Evolutionary conservation across 495 filamentous ascomycete genomes (phyloP), one percentile per base, ranked within the genome.

Genomic region (Neurospora sp.): DNA sequence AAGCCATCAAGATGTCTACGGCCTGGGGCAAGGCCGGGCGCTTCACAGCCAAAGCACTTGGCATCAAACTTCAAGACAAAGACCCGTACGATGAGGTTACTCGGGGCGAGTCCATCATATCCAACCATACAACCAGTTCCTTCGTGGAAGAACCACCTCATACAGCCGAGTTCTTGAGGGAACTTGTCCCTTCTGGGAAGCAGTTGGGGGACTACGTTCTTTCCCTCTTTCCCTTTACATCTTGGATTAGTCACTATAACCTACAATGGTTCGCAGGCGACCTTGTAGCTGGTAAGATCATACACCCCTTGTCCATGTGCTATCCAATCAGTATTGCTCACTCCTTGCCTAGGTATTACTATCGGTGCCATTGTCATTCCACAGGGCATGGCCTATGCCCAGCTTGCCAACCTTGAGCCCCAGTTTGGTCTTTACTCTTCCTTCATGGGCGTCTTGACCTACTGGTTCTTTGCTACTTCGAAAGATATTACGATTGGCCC

Each of bases 401-500:
- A 90, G 74, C 84, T 99, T 47, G 96, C 96, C 8, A 84, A 89
- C 53, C 86, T 99, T 27, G 83, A 85, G 0, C 88, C 91, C 3
- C 86, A 99, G 78, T 99, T 88, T 77, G 96, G 96, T 70, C 84
- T 99, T 0, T 99, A 99, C 79, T 96, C 95, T 1, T 98, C 95
- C 0, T 99, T 99, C 77, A 97, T 98, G 91, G 96, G 96, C 37
- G 95, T 98, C 4, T 79, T 98, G 73, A 80, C 97, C 69, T 99
- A 99, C 76, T 98, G 96, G 96, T 96, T 98, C 80, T 98, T 99
- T 77, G 96, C 96, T 2, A 99, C 96, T 1, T 98, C 96, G 0
- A 99, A 99, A 78, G 96, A 99, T 81, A 98, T 99, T 78, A 98
- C 96, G 8, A 98, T 99, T 70, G 96, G 96, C n/a, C 96, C 96